Conservation (phyloP, 1,139 yeast genomes). For the Blastobotrys indianensis region DNA sequence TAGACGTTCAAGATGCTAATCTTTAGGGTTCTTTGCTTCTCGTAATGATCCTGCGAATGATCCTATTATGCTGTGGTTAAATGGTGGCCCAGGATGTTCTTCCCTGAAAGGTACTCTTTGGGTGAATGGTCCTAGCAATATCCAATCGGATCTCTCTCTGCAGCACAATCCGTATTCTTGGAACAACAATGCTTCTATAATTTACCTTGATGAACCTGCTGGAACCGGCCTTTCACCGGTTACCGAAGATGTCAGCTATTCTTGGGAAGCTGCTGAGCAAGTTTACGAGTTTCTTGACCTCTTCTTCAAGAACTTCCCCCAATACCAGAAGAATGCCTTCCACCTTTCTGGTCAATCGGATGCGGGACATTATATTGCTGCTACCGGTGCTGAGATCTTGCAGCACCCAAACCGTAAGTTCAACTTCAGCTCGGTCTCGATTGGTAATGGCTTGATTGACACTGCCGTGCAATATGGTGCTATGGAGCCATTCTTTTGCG, state of each 20-base stretch:
- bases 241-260: conserved; percentile 41
- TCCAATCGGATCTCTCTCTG: conserved; percentile 29
- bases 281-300: conserved; percentile 62
- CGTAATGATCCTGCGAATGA: conserved; percentile 58
- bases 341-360: conserved; percentile 75
- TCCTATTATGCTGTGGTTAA: conserved; percentile 61
- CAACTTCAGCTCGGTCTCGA: conserved; percentile 55
- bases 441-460: conserved; percentile 72
- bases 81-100: conserved; percentile 75
- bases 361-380: conserved; percentile 72
- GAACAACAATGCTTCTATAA: conserved; percentile 56
- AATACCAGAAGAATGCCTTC: conserved; percentile 45
- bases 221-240: conserved; percentile 67
- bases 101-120: conserved; percentile 59
- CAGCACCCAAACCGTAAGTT: conserved; percentile 44
- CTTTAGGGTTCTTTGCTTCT: conserved; percentile 50
- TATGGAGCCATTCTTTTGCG: conserved; percentile 73
- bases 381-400: conserved; percentile 59
- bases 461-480: conserved; percentile 54
- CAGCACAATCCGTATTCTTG: conserved; percentile 51
- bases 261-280: conserved; percentile 61
- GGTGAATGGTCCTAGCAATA: conserved; percentile 58
- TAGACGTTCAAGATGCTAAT: conserved; percentile 32
- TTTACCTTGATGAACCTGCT: conserved; percentile 60
- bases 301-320: conserved; percentile 60